A percentile compares a stretch with the other conserved stretches of the same genome.
Conservation (phyloP, 495 filamentous ascomycete species). For the Aspergillus baeticus region DNA sequence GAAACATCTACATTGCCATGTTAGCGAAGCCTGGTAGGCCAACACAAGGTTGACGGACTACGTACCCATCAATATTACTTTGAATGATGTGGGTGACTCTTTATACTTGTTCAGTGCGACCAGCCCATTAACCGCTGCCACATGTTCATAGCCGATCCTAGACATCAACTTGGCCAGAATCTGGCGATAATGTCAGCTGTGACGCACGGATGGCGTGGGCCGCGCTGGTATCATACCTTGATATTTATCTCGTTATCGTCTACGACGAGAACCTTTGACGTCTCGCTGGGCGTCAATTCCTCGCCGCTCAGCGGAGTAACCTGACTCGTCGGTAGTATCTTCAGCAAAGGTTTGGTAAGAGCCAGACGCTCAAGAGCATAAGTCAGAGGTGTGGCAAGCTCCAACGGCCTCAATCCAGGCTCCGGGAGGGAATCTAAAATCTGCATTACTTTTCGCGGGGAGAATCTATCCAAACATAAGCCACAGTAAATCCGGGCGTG, state of each 20-base stretch:
- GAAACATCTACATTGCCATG: background rate
- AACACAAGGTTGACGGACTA: too few relatives aligned
- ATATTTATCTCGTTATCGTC: background rate
- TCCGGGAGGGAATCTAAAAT: background rate
- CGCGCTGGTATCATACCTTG: background rate
- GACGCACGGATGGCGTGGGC: too few relatives aligned
- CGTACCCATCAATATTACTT: background rate
- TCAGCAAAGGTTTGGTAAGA: too few relatives aligned
- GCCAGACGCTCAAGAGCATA: too few relatives aligned
- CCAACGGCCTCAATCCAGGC: background rate
- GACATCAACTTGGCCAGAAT: slow-evolving; percentile 1
- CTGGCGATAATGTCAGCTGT: background rate
- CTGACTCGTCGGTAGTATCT: too few relatives aligned
- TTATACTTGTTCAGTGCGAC: background rate
- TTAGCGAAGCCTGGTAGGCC: too few relatives aligned
- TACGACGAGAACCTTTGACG: background rate
- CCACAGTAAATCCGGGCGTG: background rate
- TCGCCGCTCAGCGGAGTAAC: too few relatives aligned
- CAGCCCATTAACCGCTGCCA: background rate
- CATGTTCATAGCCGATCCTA: background rate
- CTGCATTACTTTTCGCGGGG: background rate
- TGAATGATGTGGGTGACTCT: background rate
- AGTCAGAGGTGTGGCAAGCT: too few relatives aligned
- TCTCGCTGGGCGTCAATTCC: background rate
- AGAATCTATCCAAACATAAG: background rate